Evolutionary conservation across 192 early-diverging fungal species (phyloP).

Genomic region (Coemansia reversa): DNA sequence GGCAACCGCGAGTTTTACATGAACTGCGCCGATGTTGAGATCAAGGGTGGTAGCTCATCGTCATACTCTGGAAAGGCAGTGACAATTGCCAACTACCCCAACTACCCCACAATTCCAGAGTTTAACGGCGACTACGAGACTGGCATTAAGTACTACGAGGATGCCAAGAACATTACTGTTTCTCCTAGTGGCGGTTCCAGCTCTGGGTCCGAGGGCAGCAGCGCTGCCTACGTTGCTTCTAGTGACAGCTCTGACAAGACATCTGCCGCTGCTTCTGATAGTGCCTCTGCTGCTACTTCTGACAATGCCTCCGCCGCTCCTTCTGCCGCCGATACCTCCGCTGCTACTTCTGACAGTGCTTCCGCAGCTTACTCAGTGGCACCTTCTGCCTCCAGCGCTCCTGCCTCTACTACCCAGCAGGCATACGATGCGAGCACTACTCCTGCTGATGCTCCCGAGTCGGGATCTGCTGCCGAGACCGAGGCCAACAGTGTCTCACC

Average conservation of each 20-base stretch:
- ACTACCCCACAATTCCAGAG: slow-evolving; percentile 56
- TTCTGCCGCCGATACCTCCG: background rate
- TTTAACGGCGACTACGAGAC: slow-evolving; percentile 43
- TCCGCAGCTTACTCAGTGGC: background rate
- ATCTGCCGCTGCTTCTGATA: background rate
- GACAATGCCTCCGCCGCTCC: slow-evolving; percentile 3
- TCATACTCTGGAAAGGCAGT: slow-evolving; percentile 41
- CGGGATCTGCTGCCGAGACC: background rate
- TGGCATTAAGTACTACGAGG: slow-evolving; percentile 32
- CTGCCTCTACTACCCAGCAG: background rate
- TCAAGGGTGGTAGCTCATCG: slow-evolving; percentile 20
- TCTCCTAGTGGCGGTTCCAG: slow-evolving; percentile 19
- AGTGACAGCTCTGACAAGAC: background rate
- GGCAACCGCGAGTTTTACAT: slow-evolving; percentile 58
- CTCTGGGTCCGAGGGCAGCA: background rate
- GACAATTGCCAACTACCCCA: slow-evolving; percentile 40
- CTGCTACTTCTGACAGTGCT: background rate
- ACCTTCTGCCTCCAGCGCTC: slow-evolving; percentile 12
- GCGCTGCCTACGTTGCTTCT: background rate
- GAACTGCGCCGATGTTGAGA: slow-evolving; percentile 39
- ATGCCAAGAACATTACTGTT: slow-evolving; percentile 30
- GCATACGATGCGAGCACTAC: background rate
- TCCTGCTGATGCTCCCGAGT: too few relatives aligned
- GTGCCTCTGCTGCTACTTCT: slow-evolving; percentile 3
- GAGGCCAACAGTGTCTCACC: background rate